Evolutionary conservation across 345 rosid genomes (phyloP).

Genomic region (Euphorbia lathyris): DNA sequence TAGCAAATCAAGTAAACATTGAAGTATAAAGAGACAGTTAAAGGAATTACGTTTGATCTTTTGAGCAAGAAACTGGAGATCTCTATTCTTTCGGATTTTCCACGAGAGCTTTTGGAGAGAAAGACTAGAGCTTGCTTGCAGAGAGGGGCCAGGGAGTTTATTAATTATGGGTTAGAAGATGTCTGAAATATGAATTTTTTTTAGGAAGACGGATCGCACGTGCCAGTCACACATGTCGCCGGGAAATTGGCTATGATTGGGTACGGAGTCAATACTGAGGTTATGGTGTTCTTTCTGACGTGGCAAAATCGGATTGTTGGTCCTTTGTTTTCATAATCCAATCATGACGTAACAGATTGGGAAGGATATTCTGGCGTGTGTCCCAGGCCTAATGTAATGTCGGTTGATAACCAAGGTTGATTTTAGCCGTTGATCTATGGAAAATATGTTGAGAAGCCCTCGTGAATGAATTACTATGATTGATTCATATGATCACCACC

Average conservation of each 20-base stretch:
- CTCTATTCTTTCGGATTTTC: slow-evolving; percentile 1
- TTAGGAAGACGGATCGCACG: slow-evolving; percentile 18
- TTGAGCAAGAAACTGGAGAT: slow-evolving; percentile 3
- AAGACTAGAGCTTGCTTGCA: slow-evolving; percentile 1
- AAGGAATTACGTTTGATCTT: slow-evolving; percentile 5
- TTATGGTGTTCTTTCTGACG: neutral
- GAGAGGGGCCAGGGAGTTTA: neutral
- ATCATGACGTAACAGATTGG: too few species aligned
- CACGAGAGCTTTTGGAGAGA: neutral
- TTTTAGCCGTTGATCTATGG: neutral
- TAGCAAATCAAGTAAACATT: neutral
- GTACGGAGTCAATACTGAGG: neutral
- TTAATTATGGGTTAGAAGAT: neutral
- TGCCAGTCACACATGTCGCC: slow-evolving; percentile 18
- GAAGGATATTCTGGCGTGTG: too few species aligned
- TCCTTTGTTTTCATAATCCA: neutral
- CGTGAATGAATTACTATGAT: neutral
- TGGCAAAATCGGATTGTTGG: neutral
- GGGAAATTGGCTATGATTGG: neutral
- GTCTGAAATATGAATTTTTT: slow-evolving; percentile 9
- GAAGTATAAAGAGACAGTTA: neutral
- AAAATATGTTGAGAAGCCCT: too few species aligned
- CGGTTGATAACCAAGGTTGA: neutral
- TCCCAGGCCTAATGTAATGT: neutral
- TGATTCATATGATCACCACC: neutral